Evolutionary conservation across 1,284 basidiomycete genomes (phyloP), one percentile per base, ranked within the genome.

Genomic region (Ganoderma sinense): DNA sequence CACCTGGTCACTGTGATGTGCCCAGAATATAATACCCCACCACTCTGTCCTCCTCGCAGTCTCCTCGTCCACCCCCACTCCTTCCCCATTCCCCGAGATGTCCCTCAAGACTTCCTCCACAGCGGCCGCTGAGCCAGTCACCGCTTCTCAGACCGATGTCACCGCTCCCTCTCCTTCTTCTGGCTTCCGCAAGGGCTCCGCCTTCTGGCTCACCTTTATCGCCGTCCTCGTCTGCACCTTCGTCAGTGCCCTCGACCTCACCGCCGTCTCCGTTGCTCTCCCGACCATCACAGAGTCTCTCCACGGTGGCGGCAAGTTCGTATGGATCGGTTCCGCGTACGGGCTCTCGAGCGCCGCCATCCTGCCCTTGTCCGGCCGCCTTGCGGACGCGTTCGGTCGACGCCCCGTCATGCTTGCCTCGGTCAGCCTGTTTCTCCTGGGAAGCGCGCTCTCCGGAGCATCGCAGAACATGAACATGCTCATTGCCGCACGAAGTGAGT

Each of bases 381-480:
- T 78, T 39, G 79, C 81, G 26, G 77, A 82, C 36, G 71, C 81
- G 29, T 81, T 81, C 39, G 82, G 82, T 2, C 76, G 82, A 8
- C 79, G 78, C 64, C 78, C 80, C 0, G 69, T 79, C 20, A 74
- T 82, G 59, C 76, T 78, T 20, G 68, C 51, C 18, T 75, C 77
- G 23, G 78, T 82, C 40, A 36, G 72, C 40, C 73, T 83, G 51
- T 84, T 83, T 74, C 71, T 80, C 14, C 8, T 81, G 11, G 83
- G 83, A 2, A 79, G 78, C 26, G 79, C 77, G 0, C 39, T 84
- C 6, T 79, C 79, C 31, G 83, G 79, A 6, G 75, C 78, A 0
- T 79, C 73, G 20, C 78, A 80, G 59, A 79, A 71, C 61, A 83
- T 83, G 80, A 75, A 75, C 36, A 78, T 77, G 79, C 69, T 84